Evolutionary conservation across 140 eudicot genomes (phyloP).

Genomic region (Ambrosia hybrid): DNA sequence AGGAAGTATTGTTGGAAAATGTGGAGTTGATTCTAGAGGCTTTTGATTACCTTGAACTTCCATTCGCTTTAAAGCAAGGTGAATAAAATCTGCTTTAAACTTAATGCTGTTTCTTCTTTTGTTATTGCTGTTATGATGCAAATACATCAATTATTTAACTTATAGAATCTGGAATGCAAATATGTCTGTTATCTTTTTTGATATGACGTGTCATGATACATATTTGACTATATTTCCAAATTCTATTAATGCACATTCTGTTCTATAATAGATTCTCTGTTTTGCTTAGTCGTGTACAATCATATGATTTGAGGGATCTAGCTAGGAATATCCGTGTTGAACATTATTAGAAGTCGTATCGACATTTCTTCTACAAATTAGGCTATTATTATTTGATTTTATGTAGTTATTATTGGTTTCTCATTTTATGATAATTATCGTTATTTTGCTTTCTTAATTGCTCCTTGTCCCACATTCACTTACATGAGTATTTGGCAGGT

Average conservation of each 20-base stretch:
- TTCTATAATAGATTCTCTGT: conserved; percentile 5
- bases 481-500: conserved; percentile 44
- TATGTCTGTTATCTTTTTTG: conserved; percentile 12
- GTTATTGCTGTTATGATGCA: conserved; percentile 18
- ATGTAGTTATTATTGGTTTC: conserved; percentile 14
- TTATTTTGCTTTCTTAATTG: conserved; percentile 12
- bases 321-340: conserved; percentile 10
- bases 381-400: not conserved
- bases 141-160: not conserved
- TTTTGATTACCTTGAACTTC: conserved; percentile 92
- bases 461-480: conserved; percentile 12
- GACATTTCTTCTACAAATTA: not conserved
- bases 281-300: not conserved
- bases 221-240: not conserved
- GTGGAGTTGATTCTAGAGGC: conserved; percentile 98
- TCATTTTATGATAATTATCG: conserved; percentile 2
- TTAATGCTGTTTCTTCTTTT: not conserved
- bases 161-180: not conserved
- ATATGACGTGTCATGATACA: conserved; percentile 6
- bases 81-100: conserved; percentile 6
- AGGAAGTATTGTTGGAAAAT: conserved; percentile 87
- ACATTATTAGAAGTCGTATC: not conserved
- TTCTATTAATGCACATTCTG: conserved; percentile 8
- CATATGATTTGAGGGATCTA: conserved; percentile 1
- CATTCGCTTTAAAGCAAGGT: conserved; percentile 90